These are phyloP conservation scores for Sarocladium brachiariae DNA, from an alignment of 2,329 filamentous ascomycete genomes.

Conservation along the genomic window DNA sequence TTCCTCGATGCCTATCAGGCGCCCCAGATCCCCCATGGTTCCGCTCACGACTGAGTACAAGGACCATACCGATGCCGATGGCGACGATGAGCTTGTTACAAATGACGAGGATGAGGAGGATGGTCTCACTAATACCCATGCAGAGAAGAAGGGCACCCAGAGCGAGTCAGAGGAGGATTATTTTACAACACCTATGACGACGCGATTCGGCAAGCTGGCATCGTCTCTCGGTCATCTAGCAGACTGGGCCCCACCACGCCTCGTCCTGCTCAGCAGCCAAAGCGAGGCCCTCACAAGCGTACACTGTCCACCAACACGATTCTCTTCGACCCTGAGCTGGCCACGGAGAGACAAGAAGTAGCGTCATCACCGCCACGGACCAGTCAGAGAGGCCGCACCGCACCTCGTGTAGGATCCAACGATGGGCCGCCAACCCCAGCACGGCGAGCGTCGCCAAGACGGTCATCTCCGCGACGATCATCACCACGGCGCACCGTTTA, in stretches of 20 bases:
- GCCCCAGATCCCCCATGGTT: slow-evolving; percentile 16
- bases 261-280: slow-evolving; percentile 24
- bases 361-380: slow-evolving; percentile 34
- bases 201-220: slow-evolving; percentile 31
- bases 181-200: slow-evolving; percentile 44
- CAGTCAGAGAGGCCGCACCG: slow-evolving; percentile 1
- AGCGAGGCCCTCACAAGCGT: slow-evolving; percentile 52
- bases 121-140: slow-evolving; percentile 33
- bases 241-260: slow-evolving; percentile 24
- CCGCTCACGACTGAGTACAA: slow-evolving; percentile 34
- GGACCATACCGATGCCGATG: slow-evolving; percentile 73
- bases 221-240: slow-evolving; percentile 27
- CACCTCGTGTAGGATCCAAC: slow-evolving; percentile 5
- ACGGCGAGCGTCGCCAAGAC: slow-evolving; percentile 38
- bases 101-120: slow-evolving; percentile 67
- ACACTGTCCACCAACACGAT: slow-evolving; percentile 79
- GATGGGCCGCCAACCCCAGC: slow-evolving; percentile 11
- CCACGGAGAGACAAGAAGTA: slow-evolving; percentile 28
- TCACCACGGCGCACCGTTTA: slow-evolving; percentile 39
- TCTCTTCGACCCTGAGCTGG: slow-evolving; percentile 65
- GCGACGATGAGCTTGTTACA: slow-evolving; percentile 82
- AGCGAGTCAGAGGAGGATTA: slow-evolving; percentile 40
- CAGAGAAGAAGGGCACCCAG: slow-evolving; percentile 22
- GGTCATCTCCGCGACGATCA: slow-evolving; percentile 39
- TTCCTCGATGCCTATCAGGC: slow-evolving; percentile 17